Base-by-base conservation (phyloP, 257 asterid genomes). In the Ballota nigra region DNA sequence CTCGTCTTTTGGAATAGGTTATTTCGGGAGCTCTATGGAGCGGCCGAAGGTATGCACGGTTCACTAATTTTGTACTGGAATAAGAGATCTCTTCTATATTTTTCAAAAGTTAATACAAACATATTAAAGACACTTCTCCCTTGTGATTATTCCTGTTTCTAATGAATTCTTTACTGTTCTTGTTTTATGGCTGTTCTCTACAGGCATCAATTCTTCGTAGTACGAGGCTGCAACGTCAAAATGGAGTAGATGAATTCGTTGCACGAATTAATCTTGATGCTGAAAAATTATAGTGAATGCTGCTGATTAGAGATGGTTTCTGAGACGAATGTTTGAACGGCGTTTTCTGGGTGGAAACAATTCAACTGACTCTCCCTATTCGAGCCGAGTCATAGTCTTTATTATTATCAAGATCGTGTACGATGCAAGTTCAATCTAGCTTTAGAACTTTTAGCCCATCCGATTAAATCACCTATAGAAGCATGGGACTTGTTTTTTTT, bases 1-100 rank as follows among this genome's bases (percentile, higher is more conserved):
- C 68, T 71, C 84, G 0, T 93, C 98, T 31, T 93, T 93, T 68
- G 98, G 98, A 69, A 80, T 93, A 26, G 98, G 98, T 71, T 91
- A 89, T 83, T 89, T 89, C 68, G 97, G 96, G 67, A 89, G 87
- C 83, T 86, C 87, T 51, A 85, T 91, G 96, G 85, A 83, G 73
- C 80, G 85, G 34, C 98, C 98, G 8, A 93, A 91, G 98, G 98
- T 92, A 79, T 71, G 47, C 28, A 24, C 18, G 38, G 29, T 66
- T n/a, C 23, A 20, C 55, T 43, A 40, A 22, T 47, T 40, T 9
- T 43, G 52, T 31, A 52, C 51, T 49, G 18, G 16, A 53, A 19
- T 20, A 33, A 45, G 0, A 40, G 3, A 22, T 53, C 24, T 60
- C 18, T 41, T 47, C 12, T 38, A 19, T 72, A n/a, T n/a, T n/a